Evolutionary conservation across 2,329 filamentous ascomycete genomes (phyloP).

Genomic region (Ophiostoma fasciatum): DNA sequence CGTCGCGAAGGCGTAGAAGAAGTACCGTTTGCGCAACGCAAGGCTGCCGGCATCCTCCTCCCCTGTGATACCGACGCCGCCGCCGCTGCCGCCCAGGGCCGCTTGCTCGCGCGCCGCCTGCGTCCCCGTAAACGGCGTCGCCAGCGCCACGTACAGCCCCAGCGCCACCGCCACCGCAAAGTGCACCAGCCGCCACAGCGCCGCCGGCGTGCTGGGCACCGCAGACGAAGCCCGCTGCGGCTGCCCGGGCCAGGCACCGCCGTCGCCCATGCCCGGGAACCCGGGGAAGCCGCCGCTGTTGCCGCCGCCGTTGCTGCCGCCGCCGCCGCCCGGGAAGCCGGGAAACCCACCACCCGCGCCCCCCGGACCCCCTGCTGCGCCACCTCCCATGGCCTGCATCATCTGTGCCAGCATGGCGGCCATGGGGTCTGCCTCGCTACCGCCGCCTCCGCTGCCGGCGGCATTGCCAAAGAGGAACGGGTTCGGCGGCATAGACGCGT

Average conservation of each 20-base stretch:
- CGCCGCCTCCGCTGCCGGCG: conserved; percentile 11
- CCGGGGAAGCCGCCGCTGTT: conserved; percentile 21
- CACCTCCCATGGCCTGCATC: conserved; percentile 37
- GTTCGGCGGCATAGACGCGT: conserved; percentile 6
- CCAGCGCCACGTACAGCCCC: conserved; percentile 54
- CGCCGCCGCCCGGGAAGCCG: conserved; percentile 11
- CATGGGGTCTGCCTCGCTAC: conserved; percentile 45
- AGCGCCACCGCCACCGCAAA: conserved; percentile 55
- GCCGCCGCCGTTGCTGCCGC: too few relatives aligned
- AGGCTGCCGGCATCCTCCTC: conserved; percentile 7
- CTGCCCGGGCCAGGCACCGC: conserved; percentile 5
- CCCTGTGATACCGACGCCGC: too few relatives aligned
- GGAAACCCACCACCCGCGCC: neutral
- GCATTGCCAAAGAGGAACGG: conserved; percentile 4
- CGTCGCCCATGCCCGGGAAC: conserved; percentile 24
- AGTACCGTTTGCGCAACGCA: conserved; percentile 17
- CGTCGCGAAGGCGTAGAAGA: conserved; percentile 73
- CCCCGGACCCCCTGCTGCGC: conserved; percentile 15
- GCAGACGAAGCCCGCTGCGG: conserved; percentile 20
- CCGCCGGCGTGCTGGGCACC: conserved; percentile 19
- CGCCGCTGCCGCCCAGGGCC: too few relatives aligned
- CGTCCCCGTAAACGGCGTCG: conserved; percentile 54
- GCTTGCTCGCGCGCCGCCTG: conserved; percentile 40
- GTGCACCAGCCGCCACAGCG: conserved; percentile 60
- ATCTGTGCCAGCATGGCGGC: conserved; percentile 65